These are phyloP conservation scores for Lycium barbarum DNA, from an alignment of 257 asterid genomes.

Conservation along the genomic window DNA sequence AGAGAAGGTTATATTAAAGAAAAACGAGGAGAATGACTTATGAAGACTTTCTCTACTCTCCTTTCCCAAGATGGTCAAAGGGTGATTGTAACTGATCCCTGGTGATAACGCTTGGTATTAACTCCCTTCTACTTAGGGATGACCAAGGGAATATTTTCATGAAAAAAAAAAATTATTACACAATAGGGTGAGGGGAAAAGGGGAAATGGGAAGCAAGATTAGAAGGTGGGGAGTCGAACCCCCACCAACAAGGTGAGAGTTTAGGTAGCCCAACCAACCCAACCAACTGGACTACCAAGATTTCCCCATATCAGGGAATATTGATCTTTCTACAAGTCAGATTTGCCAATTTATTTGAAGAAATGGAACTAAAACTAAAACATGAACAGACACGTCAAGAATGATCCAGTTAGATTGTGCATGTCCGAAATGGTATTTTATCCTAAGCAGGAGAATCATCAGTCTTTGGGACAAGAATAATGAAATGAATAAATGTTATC, in stretches of 20 bases:
- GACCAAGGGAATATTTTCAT: background rate
- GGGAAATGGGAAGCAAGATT: background rate
- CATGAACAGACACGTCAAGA: background rate
- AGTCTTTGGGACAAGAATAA: background rate
- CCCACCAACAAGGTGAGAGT: background rate
- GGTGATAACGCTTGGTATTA: background rate
- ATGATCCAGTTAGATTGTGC: background rate
- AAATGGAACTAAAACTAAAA: background rate
- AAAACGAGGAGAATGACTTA: background rate
- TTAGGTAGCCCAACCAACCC: background rate
- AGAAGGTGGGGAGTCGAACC: background rate
- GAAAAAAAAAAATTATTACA: background rate
- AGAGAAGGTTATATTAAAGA: background rate
- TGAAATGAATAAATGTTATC: background rate
- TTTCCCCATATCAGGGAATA: background rate
- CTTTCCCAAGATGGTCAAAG: background rate
- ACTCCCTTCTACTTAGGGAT: background rate
- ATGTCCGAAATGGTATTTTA: background rate
- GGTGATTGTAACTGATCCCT: background rate
- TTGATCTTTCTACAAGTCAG: background rate
- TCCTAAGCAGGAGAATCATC: background rate
- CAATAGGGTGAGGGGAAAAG: background rate
- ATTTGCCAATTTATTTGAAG: background rate
- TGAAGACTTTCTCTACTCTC: background rate
- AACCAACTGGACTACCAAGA: constrained; percentile 4